Evolutionary conservation across 1,284 basidiomycete species (phyloP).

Genomic region (Thecaphora frezii): DNA sequence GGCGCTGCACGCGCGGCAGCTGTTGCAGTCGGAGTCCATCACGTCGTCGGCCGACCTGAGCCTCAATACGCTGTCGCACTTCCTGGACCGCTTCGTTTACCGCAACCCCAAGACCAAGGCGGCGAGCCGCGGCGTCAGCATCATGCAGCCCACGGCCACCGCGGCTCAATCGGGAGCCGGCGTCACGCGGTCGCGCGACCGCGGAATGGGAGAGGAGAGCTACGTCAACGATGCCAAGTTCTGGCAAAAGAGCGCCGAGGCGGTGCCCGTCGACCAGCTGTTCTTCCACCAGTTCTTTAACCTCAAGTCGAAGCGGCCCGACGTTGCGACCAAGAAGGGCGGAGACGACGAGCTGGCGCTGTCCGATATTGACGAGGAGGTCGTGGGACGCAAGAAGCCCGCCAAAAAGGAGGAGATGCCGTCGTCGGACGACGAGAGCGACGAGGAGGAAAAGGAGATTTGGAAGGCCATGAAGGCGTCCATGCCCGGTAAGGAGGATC

Average conservation of each 20-base stretch:
- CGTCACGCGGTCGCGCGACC: conserved; percentile 73
- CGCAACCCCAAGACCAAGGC: conserved; percentile 87
- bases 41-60: conserved; percentile 84
- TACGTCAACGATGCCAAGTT: conserved; percentile 79
- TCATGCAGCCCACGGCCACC: conserved; percentile 83
- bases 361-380: conserved; percentile 42
- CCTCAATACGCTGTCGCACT: conserved; percentile 87
- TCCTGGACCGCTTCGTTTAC: conserved; percentile 87
- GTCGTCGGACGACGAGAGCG: conserved; percentile 28
- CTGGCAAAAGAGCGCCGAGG: conserved; percentile 71
- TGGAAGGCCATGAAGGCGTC: conserved; percentile 62
- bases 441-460: conserved; percentile 58
- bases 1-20: conserved; percentile 84
- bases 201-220: conserved; percentile 56
- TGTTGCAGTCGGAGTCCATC: conserved; percentile 69
- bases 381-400: conserved; percentile 20
- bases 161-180: conserved; percentile 62
- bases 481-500: conserved; percentile 65
- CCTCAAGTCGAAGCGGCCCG: conserved; percentile 46
- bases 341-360: conserved; percentile 53
- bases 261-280: conserved; percentile 77
- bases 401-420: conserved; percentile 33
- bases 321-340: conserved; percentile 16
- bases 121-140: conserved; percentile 72
- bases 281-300: conserved; percentile 59